Evolutionary conservation across 176 grass and related monocot species (phyloP), one percentile per base, ranked within the genome.

Genomic region (Lolium rigidum): DNA sequence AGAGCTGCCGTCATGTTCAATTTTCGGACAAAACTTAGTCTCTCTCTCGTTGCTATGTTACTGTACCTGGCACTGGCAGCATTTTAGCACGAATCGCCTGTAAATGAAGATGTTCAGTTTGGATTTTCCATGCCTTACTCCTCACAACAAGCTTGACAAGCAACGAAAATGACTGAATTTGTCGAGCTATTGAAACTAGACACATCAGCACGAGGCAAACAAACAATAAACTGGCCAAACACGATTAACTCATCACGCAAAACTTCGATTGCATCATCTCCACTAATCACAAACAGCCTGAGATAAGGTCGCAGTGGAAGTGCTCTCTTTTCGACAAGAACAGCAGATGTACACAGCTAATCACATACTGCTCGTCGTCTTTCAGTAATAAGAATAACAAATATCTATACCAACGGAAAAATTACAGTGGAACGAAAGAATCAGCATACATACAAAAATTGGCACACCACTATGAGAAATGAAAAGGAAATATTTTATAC

Each of bases 341-440:
- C 89, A 87, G 81, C 79, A 39, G 81, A 91, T 84, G 81, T 87
- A 87, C 85, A 91, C 3, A 41, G 68, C 85, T 91, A 87, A 85
- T 91, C 85, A 91, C 81, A 87, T 55, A 76, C 81, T 81, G 89
- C 81, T 46, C 78, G 51, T 22, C 69, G 61, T 76, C 69, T 73
- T 62, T 37, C 31, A 63, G 76, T 69, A 37, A 15, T 46, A n/a
- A n/a, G n/a, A n/a, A n/a, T n/a, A 82, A 25, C 43, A 85, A 80
- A 87, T 37, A 76, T 69, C 50, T 84, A 87, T 80, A 84, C 75
- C 58, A 22, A 72, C 20, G 58, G 73, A 66, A 86, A 26, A 85
- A 81, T 63, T 81, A 91, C 61, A 70, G 60, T 24, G 82, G 85
- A 54, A 64, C 6, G 31, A 85, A 54, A 21, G 63, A 62, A 85